A percentile compares a stretch with the other conserved stretches of the same genome.
Conservation (phyloP, 441 rosid genomes). For the Euphorbia corollata region DNA sequence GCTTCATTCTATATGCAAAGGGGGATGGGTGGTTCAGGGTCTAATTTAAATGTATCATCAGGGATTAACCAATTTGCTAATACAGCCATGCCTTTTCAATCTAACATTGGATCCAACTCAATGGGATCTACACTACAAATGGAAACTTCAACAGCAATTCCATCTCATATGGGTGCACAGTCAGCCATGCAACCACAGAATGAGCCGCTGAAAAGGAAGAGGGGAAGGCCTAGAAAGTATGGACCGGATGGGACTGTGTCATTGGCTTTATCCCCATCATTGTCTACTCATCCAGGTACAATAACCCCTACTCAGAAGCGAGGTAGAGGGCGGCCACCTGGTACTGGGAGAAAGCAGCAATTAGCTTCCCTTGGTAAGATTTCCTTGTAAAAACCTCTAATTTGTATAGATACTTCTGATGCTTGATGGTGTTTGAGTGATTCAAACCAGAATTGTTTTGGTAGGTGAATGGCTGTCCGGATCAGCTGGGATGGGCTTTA, state of each 20-base stretch:
- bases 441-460: constrained; percentile 34
- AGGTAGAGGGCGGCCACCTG: constrained; percentile 91
- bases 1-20: constrained; percentile 75
- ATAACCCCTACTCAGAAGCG: constrained; percentile 62
- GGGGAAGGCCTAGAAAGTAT: constrained; percentile 87
- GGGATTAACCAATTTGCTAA: constrained; percentile 48
- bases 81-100: constrained; percentile 48
- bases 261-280: constrained; percentile 69
- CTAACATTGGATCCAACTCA: constrained; percentile 36
- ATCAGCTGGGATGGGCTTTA: constrained; percentile 84
- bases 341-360: constrained; percentile 74
- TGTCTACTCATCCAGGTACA: constrained; percentile 48
- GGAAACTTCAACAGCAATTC: constrained; percentile 46
- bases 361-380: constrained; percentile 58
- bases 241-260: constrained; percentile 79
- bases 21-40: constrained; percentile 55
- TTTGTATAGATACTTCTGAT: not conserved
- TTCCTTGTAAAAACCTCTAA: constrained; percentile 6
- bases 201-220: constrained; percentile 65
- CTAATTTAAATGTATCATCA: constrained; percentile 53
- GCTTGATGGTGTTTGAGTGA: no score
- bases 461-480: constrained; percentile 73
- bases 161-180: constrained; percentile 42
- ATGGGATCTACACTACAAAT: constrained; percentile 54
- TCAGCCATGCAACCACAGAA: constrained; percentile 29